Evolutionary conservation across 1,284 basidiomycete genomes (phyloP), one percentile per base, ranked within the genome.

Genomic region (Amylostereum chailletii): DNA sequence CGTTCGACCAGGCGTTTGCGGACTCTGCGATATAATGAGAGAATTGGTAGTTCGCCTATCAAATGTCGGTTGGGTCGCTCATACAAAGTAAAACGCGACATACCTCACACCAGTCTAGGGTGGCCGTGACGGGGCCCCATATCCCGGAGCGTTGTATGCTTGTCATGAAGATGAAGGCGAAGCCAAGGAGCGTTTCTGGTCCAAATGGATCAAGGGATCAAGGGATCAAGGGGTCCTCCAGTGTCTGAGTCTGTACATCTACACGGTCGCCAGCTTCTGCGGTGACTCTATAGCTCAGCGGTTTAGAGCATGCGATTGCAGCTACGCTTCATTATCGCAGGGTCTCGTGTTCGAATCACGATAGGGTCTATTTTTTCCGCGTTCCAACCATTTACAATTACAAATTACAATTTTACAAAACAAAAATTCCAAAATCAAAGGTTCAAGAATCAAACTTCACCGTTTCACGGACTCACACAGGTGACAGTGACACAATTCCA

Each of bases 51-150:
- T 86, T 86, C 38, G 74, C 73, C 81, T 83, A 56, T n/a, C n/a
- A 38, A 45, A 51, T 26, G 38, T 10, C 4, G 52, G 48, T 43
- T 45, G 50, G 30, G 48, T 49, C 41, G 47, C 8, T 36, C 48
- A 36, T 42, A 47, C 6, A 46, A 42, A 47, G 27, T 10, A 47
- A 41, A 48, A 38, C n/a, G 30, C 10, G 32, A 59, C 68, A 47
- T 53, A 81, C 81, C 71, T 84, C 81, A 56, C 82, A 86, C 80
- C 81, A 86, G 59, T 84, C 82, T 29, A 84, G 62, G 1, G 81
- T 84, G 6, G 82, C 75, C 1, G 83, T 86, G 37, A 81, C 74
- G 9, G 78, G 78, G 2, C 81, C 82, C 72, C 77, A 81, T 52
- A 72, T 65, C 9, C 76, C 77, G 19, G 19, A 19, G 19, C 19